A percentile compares a stretch with the other conserved stretches of the same genome.
Evolutionary conservation across 495 filamentous ascomycete genomes (phyloP).

Genomic region (Aspergillus steynii): DNA sequence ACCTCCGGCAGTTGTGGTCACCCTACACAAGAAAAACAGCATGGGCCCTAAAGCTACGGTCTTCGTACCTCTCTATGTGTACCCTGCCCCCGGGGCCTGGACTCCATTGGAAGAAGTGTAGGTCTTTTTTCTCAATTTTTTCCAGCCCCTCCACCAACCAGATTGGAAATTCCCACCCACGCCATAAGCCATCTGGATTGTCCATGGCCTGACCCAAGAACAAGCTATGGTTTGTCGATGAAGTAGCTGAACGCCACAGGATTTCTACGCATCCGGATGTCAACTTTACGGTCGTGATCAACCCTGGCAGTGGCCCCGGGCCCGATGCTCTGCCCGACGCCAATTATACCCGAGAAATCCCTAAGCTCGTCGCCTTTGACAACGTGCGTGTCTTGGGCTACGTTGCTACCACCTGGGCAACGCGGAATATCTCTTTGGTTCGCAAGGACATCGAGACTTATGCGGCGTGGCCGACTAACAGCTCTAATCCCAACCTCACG

Average conservation of each 20-base stretch:
- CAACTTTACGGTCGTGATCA: conserved; percentile 56
- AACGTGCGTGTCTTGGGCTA: conserved; percentile 58
- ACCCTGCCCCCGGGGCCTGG: conserved; percentile 53
- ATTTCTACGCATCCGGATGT: conserved; percentile 42
- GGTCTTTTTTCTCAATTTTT: conserved; percentile 27
- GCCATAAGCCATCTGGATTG: conserved; percentile 24
- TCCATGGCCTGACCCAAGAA: conserved; percentile 18
- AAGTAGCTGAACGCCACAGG: conserved; percentile 37
- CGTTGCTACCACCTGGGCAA: conserved; percentile 52
- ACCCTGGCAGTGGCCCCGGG: conserved; percentile 57
- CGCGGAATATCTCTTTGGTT: conserved; percentile 40
- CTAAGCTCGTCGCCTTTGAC: conserved; percentile 38
- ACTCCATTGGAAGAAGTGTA: conserved; percentile 48
- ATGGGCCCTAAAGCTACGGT: conserved; percentile 48
- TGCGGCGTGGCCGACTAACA: conserved; percentile 43
- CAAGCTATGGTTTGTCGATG: conserved; percentile 13
- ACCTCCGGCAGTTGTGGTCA: conserved; percentile 35
- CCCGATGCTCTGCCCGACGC: conserved; percentile 42
- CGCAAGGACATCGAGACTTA: conserved; percentile 49
- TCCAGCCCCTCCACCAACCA: conserved; percentile 12
- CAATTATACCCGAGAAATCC: conserved; percentile 53
- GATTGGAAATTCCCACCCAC: conserved; percentile 22
- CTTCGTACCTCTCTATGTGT: conserved; percentile 58
- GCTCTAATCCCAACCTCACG: conserved; percentile 34
- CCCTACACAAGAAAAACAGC: conserved; percentile 34